Conservation (phyloP, 2,329 filamentous ascomycete genomes). For the Fusarium sp. region DNA sequence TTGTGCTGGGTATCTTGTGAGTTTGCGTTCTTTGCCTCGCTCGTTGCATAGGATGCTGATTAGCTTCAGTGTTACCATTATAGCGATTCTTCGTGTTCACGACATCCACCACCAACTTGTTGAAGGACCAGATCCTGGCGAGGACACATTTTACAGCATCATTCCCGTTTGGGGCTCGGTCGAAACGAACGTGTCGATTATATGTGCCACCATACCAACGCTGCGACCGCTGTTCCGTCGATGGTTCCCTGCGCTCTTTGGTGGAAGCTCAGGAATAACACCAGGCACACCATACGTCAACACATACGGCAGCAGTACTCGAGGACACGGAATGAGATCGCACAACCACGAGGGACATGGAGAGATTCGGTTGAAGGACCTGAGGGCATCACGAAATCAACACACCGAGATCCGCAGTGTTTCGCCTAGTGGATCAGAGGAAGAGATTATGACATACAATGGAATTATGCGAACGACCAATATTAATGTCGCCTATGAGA, state of each 20-base stretch:
- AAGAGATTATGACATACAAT: constrained; percentile 54
- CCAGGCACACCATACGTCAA: constrained; percentile 19
- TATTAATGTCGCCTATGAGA: constrained; percentile 39
- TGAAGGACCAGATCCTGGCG: constrained; percentile 33
- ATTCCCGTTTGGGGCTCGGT: constrained; percentile 48
- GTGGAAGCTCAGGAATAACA: constrained; percentile 27
- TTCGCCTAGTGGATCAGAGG: constrained; percentile 49
- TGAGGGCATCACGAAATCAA: constrained; percentile 26
- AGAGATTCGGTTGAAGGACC: constrained; percentile 35
- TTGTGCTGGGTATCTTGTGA: constrained; percentile 51
- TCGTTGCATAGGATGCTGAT: not conserved
- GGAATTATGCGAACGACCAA: constrained; percentile 52
- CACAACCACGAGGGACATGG: constrained; percentile 9
- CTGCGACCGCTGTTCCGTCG: constrained; percentile 48
- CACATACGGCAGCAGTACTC: constrained; percentile 16
- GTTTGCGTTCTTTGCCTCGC: constrained; percentile 16
- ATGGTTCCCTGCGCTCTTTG: constrained; percentile 47
- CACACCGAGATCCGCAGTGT: constrained; percentile 50
- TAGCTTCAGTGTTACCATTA: constrained; percentile 44
- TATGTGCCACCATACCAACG: constrained; percentile 48
- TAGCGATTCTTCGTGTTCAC: constrained; percentile 48
- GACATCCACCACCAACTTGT: constrained; percentile 41
- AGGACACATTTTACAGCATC: constrained; percentile 42
- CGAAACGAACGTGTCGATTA: constrained; percentile 51
- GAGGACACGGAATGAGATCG: constrained; percentile 35